A percentile compares a stretch with the other conserved stretches of the same genome.
These are phyloP conservation scores for Triticum aestivum DNA, from an alignment of 176 grass and related monocot species.

Conservation along the genomic window IWGSC_CS_RefSeq_v2.1 NC_057799.1:635310500-635310999, in stretches of 20 bases:
- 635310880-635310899: slow-evolving; percentile 62
- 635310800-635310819: background rate
- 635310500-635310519: background rate
- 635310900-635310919: background rate
- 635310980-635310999: background rate
- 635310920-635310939: slow-evolving; percentile 41
- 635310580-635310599: background rate
- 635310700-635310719: background rate
- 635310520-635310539: too few relatives aligned
- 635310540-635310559: background rate
- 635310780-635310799: slow-evolving; percentile 25
- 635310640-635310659: slow-evolving; percentile 32
- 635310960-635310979: background rate
- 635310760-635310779: slow-evolving; percentile 44
- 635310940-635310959: slow-evolving; percentile 35
- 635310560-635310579: background rate
- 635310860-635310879: slow-evolving; percentile 54
- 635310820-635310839: slow-evolving; percentile 33
- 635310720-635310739: slow-evolving; percentile 24
- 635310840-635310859: slow-evolving; percentile 21
- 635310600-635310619: background rate
- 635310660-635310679: background rate
- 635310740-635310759: slow-evolving; percentile 47
- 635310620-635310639: background rate
- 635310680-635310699: background rate